Conservation (phyloP, 371 early-diverging fungal species). For the Batkoa obscura region DNA sequence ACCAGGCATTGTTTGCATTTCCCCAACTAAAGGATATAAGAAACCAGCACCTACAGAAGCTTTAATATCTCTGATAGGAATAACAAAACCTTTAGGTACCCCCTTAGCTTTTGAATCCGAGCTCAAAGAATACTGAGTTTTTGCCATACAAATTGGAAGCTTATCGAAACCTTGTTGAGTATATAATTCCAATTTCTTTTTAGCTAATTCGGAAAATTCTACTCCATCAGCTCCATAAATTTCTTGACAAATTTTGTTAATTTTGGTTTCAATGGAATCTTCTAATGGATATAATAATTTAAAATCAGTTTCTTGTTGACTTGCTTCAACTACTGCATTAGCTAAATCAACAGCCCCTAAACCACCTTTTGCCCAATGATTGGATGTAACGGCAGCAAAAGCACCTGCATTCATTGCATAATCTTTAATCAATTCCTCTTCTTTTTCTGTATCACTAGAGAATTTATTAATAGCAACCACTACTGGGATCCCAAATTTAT, state of each 20-base stretch:
- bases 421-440: slow-evolving; percentile 56
- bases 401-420: slow-evolving; percentile 71
- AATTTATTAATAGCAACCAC: slow-evolving; percentile 89
- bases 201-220: slow-evolving; percentile 57
- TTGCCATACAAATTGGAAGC: slow-evolving; percentile 95
- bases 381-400: slow-evolving; percentile 57
- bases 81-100: slow-evolving; percentile 79
- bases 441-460: slow-evolving; percentile 69
- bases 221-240: slow-evolving; percentile 89
- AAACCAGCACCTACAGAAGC: slow-evolving; percentile 93
- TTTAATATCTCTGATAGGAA: slow-evolving; percentile 85
- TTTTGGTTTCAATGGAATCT: slow-evolving; percentile 64
- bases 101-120: slow-evolving; percentile 80
- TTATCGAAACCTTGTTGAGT: slow-evolving; percentile 62
- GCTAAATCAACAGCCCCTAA: slow-evolving; percentile 75
- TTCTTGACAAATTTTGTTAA: slow-evolving; percentile 70
- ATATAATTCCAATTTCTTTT: slow-evolving; percentile 60
- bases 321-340: slow-evolving; percentile 62
- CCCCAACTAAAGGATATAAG: slow-evolving; percentile 84
- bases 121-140: slow-evolving; percentile 84
- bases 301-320: slow-evolving; percentile 37
- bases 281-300: slow-evolving; percentile 68
- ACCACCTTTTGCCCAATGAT: slow-evolving; percentile 90
- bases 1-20: slow-evolving; percentile 97
- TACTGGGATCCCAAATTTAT: slow-evolving; percentile 75